phyloP scores from a whole-genome alignment of 805 yeast species.

The Priceomyces melissophilus region DNA sequence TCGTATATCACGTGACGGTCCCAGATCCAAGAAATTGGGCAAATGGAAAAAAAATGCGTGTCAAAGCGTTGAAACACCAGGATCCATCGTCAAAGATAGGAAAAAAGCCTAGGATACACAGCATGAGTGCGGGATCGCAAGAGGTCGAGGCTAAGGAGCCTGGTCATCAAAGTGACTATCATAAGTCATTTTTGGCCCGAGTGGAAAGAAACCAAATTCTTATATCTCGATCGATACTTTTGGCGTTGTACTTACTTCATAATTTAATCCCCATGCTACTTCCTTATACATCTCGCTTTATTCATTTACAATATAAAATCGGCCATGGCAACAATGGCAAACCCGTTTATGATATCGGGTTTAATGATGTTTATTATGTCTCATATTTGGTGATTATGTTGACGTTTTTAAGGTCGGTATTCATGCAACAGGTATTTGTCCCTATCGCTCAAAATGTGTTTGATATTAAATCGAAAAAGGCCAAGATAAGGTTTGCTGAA shows the following conservation, averaged over 20 bases:
- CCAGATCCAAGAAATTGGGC: too few relatives aligned
- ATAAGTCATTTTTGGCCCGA: conserved; percentile 20
- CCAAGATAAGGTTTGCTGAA: conserved; percentile 72
- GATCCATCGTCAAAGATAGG: too few relatives aligned
- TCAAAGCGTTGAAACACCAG: too few relatives aligned
- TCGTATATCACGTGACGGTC: too few relatives aligned
- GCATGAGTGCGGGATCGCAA: too few relatives aligned
- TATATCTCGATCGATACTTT: conserved; percentile 27
- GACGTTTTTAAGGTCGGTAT: conserved; percentile 55
- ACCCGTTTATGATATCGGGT: conserved; percentile 50
- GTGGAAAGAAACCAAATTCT: conserved; percentile 37
- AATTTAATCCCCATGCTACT: conserved; percentile 17
- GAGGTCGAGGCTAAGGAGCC: neutral
- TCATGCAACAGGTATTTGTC: conserved; percentile 54
- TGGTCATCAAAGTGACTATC: conserved; percentile 10
- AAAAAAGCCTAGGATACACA: too few relatives aligned
- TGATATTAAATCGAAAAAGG: conserved; percentile 47
- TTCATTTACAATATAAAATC: conserved; percentile 29
- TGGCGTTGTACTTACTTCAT: conserved; percentile 24
- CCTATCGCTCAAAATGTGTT: conserved; percentile 49
- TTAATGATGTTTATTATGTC: conserved; percentile 53
- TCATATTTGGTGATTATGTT: conserved; percentile 52
- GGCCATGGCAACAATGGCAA: conserved; percentile 12
- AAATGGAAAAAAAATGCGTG: too few relatives aligned
- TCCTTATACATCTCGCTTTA: conserved; percentile 30